Conservation (phyloP, 257 asterid species). For the Ligustrum vulgare region DNA sequence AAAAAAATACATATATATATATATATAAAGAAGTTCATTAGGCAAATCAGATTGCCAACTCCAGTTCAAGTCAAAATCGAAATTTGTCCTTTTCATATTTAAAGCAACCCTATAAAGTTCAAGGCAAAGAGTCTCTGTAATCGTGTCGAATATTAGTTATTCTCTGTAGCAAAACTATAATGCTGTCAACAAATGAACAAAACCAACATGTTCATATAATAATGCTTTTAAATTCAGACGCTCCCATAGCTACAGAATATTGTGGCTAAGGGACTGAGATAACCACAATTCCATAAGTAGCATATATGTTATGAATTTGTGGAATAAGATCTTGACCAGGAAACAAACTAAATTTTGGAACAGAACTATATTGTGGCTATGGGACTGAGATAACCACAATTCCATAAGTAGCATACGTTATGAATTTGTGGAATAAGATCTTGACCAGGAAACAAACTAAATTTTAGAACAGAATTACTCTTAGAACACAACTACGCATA, state of each 20-base stretch:
- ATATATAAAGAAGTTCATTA: neutral
- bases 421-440: neutral
- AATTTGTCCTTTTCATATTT: neutral
- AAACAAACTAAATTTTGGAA: conserved; percentile 3
- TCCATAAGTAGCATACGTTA: neutral
- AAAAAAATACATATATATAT: too few relatives aligned
- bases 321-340: conserved; percentile 1
- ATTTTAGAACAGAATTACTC: conserved; percentile 13
- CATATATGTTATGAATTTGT: neutral
- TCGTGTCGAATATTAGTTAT: neutral
- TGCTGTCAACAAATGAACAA: neutral
- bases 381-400: neutral
- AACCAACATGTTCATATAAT: conserved; percentile 3
- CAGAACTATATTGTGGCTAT: conserved; percentile 3
- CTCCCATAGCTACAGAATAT: neutral
- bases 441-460: conserved; percentile 2
- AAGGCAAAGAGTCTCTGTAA: neutral
- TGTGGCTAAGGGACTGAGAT: too few relatives aligned
- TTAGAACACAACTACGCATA: conserved; percentile 8
- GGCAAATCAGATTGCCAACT: neutral
- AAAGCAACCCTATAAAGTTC: conserved; percentile 9
- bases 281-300: neutral
- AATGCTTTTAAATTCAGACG: neutral
- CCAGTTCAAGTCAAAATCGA: neutral
- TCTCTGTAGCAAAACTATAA: neutral